phyloP scores from a whole-genome alignment of 345 rosid species.

The Brassica incana region DNA sequence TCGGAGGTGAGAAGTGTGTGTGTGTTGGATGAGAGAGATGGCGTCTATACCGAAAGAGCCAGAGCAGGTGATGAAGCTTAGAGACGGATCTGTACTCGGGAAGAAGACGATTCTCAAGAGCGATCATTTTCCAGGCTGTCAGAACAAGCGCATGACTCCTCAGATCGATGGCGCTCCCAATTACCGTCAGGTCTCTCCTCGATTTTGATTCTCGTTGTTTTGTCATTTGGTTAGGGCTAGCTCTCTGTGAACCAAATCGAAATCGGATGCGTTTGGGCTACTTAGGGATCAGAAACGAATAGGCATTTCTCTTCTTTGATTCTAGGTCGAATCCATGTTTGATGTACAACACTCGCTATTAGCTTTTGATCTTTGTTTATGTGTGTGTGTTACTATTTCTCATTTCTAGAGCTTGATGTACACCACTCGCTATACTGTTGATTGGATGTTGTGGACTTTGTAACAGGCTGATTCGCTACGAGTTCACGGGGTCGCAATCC shows the following conservation, averaged over 20 bases:
- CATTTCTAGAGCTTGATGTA: not conserved
- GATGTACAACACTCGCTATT: not conserved
- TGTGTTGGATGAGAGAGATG: slow-evolving; percentile 43
- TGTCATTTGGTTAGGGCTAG: not conserved
- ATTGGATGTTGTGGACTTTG: slow-evolving; percentile 20
- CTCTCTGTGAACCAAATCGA: not conserved
- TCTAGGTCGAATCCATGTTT: slow-evolving; percentile 1
- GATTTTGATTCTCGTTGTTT: not conserved
- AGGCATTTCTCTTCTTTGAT: not conserved
- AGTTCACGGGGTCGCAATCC: slow-evolving; percentile 95
- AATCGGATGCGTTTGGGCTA: not conserved
- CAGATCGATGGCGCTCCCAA: slow-evolving; percentile 98
- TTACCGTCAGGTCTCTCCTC: slow-evolving; percentile 76
- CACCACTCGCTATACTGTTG: not conserved
- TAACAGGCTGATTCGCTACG: slow-evolving; percentile 72
- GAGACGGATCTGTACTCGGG: slow-evolving; percentile 97
- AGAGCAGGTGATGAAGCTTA: slow-evolving; percentile 84
- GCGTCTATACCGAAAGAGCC: slow-evolving; percentile 88
- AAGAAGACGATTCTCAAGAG: slow-evolving; percentile 95
- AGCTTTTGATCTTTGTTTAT: not conserved
- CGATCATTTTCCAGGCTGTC: slow-evolving; percentile 99
- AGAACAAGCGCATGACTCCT: slow-evolving; percentile 83
- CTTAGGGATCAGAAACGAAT: slow-evolving; percentile 1
- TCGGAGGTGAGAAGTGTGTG: slow-evolving; percentile 18
- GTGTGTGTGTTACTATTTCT: not conserved